Evolutionary conservation across 31 red algal species (phyloP).

Genomic region (Pterothamnion heteromorphum): DNA sequence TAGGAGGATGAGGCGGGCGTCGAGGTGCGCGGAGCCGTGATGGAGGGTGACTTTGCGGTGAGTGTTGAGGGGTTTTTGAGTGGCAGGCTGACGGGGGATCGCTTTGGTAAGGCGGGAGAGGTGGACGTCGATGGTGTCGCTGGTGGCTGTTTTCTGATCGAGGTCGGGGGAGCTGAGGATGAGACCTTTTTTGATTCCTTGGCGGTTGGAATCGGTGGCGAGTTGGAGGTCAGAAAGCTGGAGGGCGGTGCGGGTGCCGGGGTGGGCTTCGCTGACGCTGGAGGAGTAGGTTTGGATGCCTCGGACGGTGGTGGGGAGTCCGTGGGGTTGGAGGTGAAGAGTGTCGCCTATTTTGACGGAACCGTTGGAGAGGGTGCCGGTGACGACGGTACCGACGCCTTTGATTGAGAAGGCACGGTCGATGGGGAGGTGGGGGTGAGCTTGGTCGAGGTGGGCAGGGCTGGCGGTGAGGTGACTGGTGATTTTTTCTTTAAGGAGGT

Average conservation of each 20-base stretch:
- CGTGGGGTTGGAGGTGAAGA: background rate
- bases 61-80: background rate
- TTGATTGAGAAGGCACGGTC: background rate
- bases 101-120: background rate
- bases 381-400: background rate
- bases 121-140: too few species aligned
- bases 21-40: background rate
- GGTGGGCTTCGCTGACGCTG: background rate
- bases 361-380: background rate
- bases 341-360: background rate
- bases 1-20: background rate
- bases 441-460: background rate
- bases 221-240: background rate
- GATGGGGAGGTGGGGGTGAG: background rate
- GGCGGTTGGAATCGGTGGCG: too few species aligned
- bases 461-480: background rate
- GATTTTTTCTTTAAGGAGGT: background rate
- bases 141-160: too few species aligned
- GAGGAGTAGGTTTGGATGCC: background rate
- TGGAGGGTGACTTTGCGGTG: background rate
- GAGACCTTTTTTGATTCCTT: too few species aligned
- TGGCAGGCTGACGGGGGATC: background rate
- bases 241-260: background rate
- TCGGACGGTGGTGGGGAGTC: background rate
- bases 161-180: too few species aligned